These are phyloP conservation scores for Arabidopsis arenosa DNA, from an alignment of 345 rosid genomes.

Conservation along the genomic window DNA sequence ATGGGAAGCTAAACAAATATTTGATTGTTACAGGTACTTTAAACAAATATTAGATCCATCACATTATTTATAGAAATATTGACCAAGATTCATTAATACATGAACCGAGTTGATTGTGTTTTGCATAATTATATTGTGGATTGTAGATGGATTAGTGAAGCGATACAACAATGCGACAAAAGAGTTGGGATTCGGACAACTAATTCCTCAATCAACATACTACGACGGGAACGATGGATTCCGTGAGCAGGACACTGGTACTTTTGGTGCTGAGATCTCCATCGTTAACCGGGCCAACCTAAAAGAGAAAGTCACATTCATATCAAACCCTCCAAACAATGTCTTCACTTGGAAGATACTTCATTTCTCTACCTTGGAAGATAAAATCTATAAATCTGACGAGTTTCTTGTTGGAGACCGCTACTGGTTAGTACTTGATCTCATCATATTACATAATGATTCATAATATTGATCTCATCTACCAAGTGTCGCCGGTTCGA, in stretches of 20 bases:
- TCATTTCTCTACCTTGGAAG: conserved; percentile 41
- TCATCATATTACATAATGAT: no score
- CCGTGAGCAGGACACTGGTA: conserved; percentile 27
- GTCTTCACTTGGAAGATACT: conserved; percentile 44
- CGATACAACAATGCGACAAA: conserved; percentile 31
- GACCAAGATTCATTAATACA: background rate
- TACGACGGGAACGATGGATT: conserved; percentile 39
- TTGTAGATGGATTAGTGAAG: conserved; percentile 44
- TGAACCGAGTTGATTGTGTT: background rate
- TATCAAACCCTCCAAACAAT: conserved; percentile 37
- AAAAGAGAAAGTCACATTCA: conserved; percentile 40
- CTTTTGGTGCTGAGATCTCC: conserved; percentile 54
- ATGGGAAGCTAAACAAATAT: conserved; percentile 36
- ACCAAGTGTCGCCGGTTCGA: no score
- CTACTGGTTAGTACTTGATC: conserved; percentile 42
- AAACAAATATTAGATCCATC: background rate
- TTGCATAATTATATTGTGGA: background rate
- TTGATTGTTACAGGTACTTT: conserved; percentile 45
- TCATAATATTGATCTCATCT: no score
- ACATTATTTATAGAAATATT: no score
- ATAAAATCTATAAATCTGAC: conserved; percentile 26
- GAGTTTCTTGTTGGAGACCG: conserved; percentile 39
- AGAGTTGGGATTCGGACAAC: conserved; percentile 45
- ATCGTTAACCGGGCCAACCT: conserved; percentile 9
- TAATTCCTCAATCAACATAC: conserved; percentile 41